These are phyloP conservation scores for Acidomyces sp. DNA, from an alignment of 495 filamentous ascomycete species.

Conservation along the genomic window DNA sequence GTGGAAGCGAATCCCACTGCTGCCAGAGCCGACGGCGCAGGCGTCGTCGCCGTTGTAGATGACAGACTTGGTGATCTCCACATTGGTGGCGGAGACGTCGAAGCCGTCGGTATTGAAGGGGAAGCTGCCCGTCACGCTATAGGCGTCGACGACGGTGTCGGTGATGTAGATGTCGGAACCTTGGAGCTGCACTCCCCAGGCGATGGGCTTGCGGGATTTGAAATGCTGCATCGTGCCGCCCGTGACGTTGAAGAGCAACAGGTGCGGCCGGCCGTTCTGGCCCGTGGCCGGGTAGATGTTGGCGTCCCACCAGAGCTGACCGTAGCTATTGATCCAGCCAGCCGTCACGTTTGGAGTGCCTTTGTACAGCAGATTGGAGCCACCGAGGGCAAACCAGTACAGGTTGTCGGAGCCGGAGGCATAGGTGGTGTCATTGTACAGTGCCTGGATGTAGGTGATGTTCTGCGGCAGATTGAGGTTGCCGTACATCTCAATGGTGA, in stretches of 20 bases:
- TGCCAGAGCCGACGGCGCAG: constrained; percentile 30
- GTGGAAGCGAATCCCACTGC: constrained; percentile 30
- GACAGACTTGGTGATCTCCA: constrained; percentile 29
- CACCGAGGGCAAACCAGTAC: constrained; percentile 29
- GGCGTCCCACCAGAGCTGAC: constrained; percentile 36
- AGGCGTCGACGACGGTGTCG: constrained; percentile 33
- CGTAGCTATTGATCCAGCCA: constrained; percentile 36
- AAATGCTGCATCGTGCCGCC: constrained; percentile 28
- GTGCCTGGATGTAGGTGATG: constrained; percentile 26
- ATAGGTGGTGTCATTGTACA: constrained; percentile 23
- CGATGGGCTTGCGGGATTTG: constrained; percentile 35
- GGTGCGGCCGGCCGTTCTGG: constrained; percentile 28
- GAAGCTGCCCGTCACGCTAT: constrained; percentile 28
- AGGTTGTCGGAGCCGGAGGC: constrained; percentile 7
- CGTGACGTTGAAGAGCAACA: constrained; percentile 31
- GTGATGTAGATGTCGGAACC: constrained; percentile 30
- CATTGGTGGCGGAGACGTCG: constrained; percentile 30
- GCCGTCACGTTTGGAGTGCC: constrained; percentile 26
- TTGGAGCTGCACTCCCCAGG: constrained; percentile 31
- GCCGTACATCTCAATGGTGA: constrained; percentile 31
- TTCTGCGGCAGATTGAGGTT: constrained; percentile 33
- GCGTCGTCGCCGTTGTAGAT: constrained; percentile 37
- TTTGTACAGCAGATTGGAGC: constrained; percentile 27
- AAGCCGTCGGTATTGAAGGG: constrained; percentile 37
- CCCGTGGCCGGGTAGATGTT: constrained; percentile 30